phyloP scores from a whole-genome alignment of 208 protist genomes.

The Trichomonas tenax region DNA sequence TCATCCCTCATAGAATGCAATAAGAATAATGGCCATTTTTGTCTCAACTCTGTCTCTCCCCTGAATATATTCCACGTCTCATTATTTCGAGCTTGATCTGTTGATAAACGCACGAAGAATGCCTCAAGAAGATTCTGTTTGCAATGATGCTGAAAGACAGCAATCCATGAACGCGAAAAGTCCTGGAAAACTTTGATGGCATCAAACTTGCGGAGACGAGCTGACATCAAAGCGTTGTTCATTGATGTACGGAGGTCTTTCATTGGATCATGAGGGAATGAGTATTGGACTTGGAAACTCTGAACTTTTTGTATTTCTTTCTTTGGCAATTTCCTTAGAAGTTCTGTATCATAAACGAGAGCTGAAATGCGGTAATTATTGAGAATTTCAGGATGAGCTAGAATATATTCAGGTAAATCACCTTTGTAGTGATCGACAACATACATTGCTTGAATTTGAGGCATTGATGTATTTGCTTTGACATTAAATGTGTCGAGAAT shows the following conservation, averaged over 20 bases:
- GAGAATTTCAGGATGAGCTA: neutral
- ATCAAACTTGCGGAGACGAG: neutral
- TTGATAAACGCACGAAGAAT: neutral
- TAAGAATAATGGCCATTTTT: neutral
- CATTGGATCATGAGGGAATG: neutral
- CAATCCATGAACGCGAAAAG: neutral
- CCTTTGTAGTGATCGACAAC: neutral
- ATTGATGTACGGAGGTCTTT: neutral
- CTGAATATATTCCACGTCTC: neutral
- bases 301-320: neutral
- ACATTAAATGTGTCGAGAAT: neutral
- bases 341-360: neutral
- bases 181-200: neutral
- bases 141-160: neutral
- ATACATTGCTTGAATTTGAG: neutral
- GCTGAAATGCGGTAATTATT: neutral
- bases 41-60: neutral
- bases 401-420: neutral
- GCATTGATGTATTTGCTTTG: neutral
- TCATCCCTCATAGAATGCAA: neutral
- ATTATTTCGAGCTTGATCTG: neutral
- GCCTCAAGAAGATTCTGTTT: neutral
- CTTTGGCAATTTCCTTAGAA: neutral
- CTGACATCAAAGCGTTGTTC: neutral
- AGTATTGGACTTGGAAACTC: neutral